A percentile compares a stretch with the other conserved stretches of the same genome.
Conservation (phyloP, 352 stramenopile genomes). For the Saprolegnia diclina region DNA sequence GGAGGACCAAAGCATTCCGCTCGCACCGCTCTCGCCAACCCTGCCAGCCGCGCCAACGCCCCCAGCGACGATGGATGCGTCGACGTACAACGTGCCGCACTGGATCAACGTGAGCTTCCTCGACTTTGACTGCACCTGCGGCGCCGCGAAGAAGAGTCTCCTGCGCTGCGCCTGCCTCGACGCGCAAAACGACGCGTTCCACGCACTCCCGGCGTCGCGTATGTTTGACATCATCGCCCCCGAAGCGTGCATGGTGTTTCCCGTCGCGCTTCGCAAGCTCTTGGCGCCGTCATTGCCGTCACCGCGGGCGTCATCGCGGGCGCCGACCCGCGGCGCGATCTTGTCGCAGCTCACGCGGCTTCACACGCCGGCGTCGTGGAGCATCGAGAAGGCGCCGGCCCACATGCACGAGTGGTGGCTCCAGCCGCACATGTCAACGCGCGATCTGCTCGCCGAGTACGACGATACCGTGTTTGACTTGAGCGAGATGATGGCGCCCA, state of each 20-base stretch:
- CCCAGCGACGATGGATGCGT: not conserved
- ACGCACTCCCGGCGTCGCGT: constrained; percentile 54
- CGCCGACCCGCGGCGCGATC: constrained; percentile 2
- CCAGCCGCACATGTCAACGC: not conserved
- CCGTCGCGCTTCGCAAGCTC: constrained; percentile 46
- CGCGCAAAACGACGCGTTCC: constrained; percentile 41
- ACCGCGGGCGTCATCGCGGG: not conserved
- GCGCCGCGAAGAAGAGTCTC: constrained; percentile 23
- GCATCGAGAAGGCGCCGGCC: not conserved
- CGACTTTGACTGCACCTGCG: constrained; percentile 66
- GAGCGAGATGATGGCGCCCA: not conserved
- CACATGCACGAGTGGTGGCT: constrained; percentile 18
- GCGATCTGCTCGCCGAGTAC: constrained; percentile 51
- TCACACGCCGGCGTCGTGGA: not conserved
- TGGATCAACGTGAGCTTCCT: constrained; percentile 91
- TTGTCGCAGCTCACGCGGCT: constrained; percentile 10
- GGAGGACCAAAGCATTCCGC: not conserved
- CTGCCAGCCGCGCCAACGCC: not conserved
- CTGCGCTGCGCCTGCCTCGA: constrained; percentile 45
- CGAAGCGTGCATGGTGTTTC: constrained; percentile 44
- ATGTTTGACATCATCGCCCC: constrained; percentile 69
- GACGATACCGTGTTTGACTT: constrained; percentile 56
- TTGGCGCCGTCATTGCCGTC: constrained; percentile 30
- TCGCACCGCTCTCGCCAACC: not conserved
- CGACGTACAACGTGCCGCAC: constrained; percentile 89